Conservation (phyloP, 306 rosid genomes). For the Prunus mira region DNA sequence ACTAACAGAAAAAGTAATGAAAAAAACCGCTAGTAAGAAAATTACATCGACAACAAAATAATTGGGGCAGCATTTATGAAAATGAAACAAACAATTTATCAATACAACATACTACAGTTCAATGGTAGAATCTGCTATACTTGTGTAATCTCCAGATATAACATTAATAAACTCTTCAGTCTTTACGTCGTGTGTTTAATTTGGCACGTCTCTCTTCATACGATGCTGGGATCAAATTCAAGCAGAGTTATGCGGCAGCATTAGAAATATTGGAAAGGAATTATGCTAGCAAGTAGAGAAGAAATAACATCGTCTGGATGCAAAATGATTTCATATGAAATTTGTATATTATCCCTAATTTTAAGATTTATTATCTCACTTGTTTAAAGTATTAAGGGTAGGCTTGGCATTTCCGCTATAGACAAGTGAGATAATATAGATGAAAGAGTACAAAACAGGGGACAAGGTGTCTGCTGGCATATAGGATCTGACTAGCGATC, state of each 20-base stretch:
- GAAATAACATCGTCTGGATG: too few relatives aligned
- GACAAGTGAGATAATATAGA: too few relatives aligned
- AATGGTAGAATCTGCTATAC: not conserved
- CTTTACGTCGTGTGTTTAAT: conserved; percentile 27
- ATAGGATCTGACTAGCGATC: too few relatives aligned
- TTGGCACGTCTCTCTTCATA: conserved; percentile 80
- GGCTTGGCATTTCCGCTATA: too few relatives aligned
- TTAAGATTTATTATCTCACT: too few relatives aligned
- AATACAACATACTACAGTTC: not conserved
- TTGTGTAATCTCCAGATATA: not conserved
- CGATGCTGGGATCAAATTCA: conserved; percentile 58
- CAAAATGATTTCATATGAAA: too few relatives aligned
- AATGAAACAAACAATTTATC: not conserved
- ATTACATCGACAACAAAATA: not conserved
- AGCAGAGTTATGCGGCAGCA: not conserved
- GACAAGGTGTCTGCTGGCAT: too few relatives aligned
- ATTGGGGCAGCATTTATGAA: not conserved
- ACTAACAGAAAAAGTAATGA: not conserved
- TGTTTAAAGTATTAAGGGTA: too few relatives aligned
- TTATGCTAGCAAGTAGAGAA: not conserved
- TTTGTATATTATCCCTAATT: too few relatives aligned
- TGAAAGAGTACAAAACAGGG: too few relatives aligned
- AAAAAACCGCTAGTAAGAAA: not conserved
- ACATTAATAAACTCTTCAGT: not conserved
- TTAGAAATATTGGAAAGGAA: not conserved